Percentiles rank a stretch among this genome's conserved stretches.
Evolutionary conservation across 805 yeast species (phyloP).

Genomic region (Lipomyces spencermartinsiae): DNA sequence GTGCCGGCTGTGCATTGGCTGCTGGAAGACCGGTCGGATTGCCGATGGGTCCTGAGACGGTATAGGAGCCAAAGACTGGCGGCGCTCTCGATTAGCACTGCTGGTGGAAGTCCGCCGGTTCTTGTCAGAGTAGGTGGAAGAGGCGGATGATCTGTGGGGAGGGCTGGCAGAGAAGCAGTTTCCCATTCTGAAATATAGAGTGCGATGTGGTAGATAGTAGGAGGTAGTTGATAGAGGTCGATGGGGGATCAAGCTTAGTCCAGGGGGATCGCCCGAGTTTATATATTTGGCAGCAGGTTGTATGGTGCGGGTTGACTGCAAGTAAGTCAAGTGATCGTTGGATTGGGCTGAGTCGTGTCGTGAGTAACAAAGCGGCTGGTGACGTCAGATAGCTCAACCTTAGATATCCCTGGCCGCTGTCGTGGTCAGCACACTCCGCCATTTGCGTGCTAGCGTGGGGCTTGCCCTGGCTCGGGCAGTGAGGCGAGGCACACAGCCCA

Average conservation of each 20-base stretch:
- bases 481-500: too few relatives aligned
- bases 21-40: conserved; percentile 21
- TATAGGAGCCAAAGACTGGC: conserved; percentile 32
- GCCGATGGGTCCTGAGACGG: conserved; percentile 30
- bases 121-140: conserved; percentile 9
- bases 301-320: not conserved
- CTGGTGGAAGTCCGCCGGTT: conserved; percentile 17
- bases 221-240: not conserved
- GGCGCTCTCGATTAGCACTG: conserved; percentile 15
- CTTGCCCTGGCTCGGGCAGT: not conserved
- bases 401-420: not conserved
- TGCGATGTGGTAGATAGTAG: not conserved
- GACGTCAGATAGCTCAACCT: not conserved
- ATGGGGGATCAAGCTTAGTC: not conserved
- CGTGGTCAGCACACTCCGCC: not conserved
- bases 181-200: conserved; percentile 20
- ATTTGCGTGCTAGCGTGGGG: not conserved
- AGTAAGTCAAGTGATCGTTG: not conserved
- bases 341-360: not conserved
- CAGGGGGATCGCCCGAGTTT: not conserved
- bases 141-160: not conserved
- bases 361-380: not conserved
- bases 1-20: conserved; percentile 23
- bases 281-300: not conserved
- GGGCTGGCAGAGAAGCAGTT: conserved; percentile 25